Conservation (phyloP, 176 grass and related monocot species). For the Musa schizocarpa region DNA sequence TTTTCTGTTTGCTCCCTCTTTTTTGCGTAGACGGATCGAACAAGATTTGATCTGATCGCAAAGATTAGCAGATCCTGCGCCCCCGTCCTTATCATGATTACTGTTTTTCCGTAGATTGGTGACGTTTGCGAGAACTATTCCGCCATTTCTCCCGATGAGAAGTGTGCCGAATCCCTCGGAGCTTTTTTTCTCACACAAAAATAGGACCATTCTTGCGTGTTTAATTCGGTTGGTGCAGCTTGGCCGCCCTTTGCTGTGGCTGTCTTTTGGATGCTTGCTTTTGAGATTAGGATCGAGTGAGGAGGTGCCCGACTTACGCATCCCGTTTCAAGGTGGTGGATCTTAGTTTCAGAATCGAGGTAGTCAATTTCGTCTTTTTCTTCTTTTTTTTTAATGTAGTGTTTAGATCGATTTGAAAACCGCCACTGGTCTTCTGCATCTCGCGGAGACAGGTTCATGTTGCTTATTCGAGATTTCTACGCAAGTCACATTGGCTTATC, state of each 20-base stretch:
- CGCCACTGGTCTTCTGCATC: too few relatives aligned
- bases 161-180: neutral
- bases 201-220: neutral
- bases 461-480: too few relatives aligned
- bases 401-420: too few relatives aligned
- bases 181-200: neutral
- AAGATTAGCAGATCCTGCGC: neutral
- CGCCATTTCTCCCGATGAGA: neutral
- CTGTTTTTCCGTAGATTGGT: neutral
- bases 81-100: neutral
- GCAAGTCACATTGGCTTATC: too few relatives aligned
- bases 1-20: neutral
- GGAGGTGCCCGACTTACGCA: too few relatives aligned
- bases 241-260: conserved; percentile 32
- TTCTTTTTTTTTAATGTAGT: too few relatives aligned
- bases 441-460: too few relatives aligned
- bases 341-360: too few relatives aligned
- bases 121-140: neutral
- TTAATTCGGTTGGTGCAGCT: conserved; percentile 6
- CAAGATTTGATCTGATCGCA: neutral
- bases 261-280: conserved; percentile 34
- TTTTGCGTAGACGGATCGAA: neutral
- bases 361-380: too few relatives aligned
- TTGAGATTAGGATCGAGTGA: neutral
- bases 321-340: too few relatives aligned